phyloP scores from a whole-genome alignment of 768 basidiomycete species.

The Tulasnella sp. region DNA sequence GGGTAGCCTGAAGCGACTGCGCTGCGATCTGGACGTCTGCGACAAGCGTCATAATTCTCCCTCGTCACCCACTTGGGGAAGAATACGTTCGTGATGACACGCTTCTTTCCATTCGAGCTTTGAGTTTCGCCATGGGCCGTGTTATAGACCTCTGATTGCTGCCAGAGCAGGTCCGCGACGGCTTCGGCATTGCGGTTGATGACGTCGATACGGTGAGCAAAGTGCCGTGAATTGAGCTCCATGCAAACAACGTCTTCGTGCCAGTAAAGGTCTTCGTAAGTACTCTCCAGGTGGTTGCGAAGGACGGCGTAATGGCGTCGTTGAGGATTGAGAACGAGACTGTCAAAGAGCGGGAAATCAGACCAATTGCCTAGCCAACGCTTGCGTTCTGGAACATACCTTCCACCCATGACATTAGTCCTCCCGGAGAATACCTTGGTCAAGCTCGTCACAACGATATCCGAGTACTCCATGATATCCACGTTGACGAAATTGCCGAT shows the following conservation, averaged over 20 bases:
- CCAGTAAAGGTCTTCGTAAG: conserved; percentile 86
- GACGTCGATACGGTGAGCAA: conserved; percentile 66
- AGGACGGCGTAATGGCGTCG: conserved; percentile 69
- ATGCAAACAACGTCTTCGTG: conserved; percentile 92
- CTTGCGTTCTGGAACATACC: conserved; percentile 55
- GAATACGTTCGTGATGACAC: conserved; percentile 77
- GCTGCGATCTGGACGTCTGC: conserved; percentile 47
- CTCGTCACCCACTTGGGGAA: conserved; percentile 85
- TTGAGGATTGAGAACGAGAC: conserved; percentile 87
- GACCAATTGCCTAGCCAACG: not conserved
- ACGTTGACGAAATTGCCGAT: conserved; percentile 95
- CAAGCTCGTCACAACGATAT: conserved; percentile 88
- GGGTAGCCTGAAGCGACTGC: conserved; percentile 46
- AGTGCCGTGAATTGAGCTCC: conserved; percentile 98
- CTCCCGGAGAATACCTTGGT: conserved; percentile 95
- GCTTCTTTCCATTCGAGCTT: conserved; percentile 43
- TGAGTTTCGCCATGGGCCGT: conserved; percentile 33
- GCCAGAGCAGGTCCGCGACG: conserved; percentile 74
- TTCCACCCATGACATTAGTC: conserved; percentile 96
- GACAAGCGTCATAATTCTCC: conserved; percentile 70
- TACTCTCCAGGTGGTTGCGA: conserved; percentile 58
- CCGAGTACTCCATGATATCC: conserved; percentile 80
- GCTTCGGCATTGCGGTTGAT: conserved; percentile 85
- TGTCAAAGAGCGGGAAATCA: conserved; percentile 43
- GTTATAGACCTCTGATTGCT: not conserved